These are phyloP conservation scores for Laguncularia racemosa DNA, from an alignment of 345 rosid species.

Conservation along the genomic window DNA sequence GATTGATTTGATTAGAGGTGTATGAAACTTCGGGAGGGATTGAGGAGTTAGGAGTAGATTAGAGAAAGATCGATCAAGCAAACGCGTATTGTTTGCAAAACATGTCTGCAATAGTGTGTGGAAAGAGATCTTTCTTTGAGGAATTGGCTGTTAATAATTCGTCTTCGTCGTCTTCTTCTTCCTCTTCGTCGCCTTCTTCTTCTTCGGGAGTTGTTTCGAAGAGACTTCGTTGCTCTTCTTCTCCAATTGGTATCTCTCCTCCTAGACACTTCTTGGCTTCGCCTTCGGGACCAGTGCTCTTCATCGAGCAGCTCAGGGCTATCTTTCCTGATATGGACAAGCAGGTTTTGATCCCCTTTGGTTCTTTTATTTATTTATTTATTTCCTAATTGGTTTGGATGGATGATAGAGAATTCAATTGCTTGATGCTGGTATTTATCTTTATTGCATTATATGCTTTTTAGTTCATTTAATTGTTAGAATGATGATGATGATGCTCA, in stretches of 20 bases:
- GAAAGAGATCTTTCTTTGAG: conserved; percentile 89
- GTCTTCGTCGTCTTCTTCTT: conserved; percentile 23
- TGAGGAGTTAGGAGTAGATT: neutral
- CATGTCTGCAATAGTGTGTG: conserved; percentile 94
- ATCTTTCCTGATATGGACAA: conserved; percentile 81
- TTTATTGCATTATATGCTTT: too few species aligned
- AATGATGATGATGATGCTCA: too few species aligned
- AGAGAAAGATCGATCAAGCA: neutral
- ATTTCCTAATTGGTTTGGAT: neutral
- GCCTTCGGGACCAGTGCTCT: conserved; percentile 17
- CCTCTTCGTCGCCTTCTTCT: conserved; percentile 7
- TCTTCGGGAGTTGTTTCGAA: neutral
- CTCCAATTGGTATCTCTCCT: neutral
- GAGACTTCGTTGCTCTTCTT: neutral
- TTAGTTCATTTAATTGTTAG: too few species aligned
- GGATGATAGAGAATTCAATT: neutral
- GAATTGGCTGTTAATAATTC: conserved; percentile 51
- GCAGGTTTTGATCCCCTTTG: conserved; percentile 29
- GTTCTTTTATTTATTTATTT: neutral
- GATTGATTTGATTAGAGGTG: neutral
- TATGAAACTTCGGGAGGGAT: neutral
- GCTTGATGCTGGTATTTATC: too few species aligned
- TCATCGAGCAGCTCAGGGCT: conserved; percentile 42
- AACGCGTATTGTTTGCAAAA: conserved; percentile 23
- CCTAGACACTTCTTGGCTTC: neutral